Conservation (phyloP, 78 protist genomes). For the Thecamonas trahens region DNA sequence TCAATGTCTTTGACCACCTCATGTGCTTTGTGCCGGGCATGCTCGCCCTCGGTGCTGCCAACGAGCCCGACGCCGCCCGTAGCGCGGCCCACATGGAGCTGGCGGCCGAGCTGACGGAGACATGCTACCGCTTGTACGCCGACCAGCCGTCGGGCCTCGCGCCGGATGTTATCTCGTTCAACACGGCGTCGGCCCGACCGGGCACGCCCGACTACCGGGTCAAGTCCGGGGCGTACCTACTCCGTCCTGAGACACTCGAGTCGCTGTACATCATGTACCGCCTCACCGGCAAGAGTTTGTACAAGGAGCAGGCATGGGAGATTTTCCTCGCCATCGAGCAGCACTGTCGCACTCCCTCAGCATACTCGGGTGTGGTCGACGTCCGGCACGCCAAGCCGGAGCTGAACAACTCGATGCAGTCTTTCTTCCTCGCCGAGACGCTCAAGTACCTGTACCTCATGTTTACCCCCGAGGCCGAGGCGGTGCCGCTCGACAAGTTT, state of each 20-base stretch:
- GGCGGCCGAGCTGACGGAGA: conserved; percentile 18
- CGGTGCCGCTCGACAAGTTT: conserved; percentile 38
- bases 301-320: conserved; percentile 45
- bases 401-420: background rate
- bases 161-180: conserved; percentile 36
- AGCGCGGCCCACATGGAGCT: background rate
- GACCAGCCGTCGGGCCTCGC: conserved; percentile 26
- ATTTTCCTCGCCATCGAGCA: conserved; percentile 21
- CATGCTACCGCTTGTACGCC: conserved; percentile 30
- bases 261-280: conserved; percentile 25
- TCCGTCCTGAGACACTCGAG: conserved; percentile 62
- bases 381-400: background rate
- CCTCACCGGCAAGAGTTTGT: conserved; percentile 11
- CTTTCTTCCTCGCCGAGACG: conserved; percentile 70
- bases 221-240: background rate
- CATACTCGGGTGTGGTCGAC: conserved; percentile 16
- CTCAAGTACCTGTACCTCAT: conserved; percentile 61
- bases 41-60: conserved; percentile 29
- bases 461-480: conserved; percentile 24
- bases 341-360: background rate
- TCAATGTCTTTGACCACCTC: too few species aligned
- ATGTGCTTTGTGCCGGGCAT: conserved; percentile 58
- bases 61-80: background rate
- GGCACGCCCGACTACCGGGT: background rate
- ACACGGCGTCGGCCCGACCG: background rate